Evolutionary conservation across 2,329 filamentous ascomycete species (phyloP).

Genomic region (Cercospora beticola): DNA sequence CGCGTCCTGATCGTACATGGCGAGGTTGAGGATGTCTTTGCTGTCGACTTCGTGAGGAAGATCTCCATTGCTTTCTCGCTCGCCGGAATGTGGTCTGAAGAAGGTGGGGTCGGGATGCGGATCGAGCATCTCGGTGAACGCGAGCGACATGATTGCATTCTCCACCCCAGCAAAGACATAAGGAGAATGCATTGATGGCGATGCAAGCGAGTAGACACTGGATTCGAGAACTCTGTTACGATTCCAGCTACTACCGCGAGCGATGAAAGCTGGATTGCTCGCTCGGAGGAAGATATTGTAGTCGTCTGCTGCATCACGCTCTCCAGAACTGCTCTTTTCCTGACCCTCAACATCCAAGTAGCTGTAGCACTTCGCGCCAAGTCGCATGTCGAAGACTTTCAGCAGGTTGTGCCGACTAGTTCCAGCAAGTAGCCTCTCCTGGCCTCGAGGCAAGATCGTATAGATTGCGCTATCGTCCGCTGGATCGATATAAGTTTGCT

Average conservation of each 20-base stretch:
- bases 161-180: conserved; percentile 52
- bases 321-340: neutral
- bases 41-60: conserved; percentile 14
- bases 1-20: conserved; percentile 49
- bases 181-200: conserved; percentile 46
- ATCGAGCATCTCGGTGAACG: conserved; percentile 47
- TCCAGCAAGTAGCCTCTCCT: conserved; percentile 58
- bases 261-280: conserved; percentile 25
- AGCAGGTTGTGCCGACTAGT: conserved; percentile 58
- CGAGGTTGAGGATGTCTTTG: conserved; percentile 43
- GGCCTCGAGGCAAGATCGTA: conserved; percentile 57
- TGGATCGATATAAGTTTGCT: conserved; percentile 53
- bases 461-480: conserved; percentile 61
- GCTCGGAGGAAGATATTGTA: conserved; percentile 52
- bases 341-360: conserved; percentile 30
- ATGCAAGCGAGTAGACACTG: conserved; percentile 51
- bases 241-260: conserved; percentile 28
- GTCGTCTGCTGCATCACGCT: conserved; percentile 13
- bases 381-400: conserved; percentile 63
- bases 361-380: conserved; percentile 40
- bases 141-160: conserved; percentile 45
- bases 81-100: conserved; percentile 23
- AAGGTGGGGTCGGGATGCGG: conserved; percentile 44
- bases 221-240: conserved; percentile 36
- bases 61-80: neutral